Conservation (phyloP, 1,284 basidiomycete genomes). For the Austroboletus olivaceoglutinosus region DNA sequence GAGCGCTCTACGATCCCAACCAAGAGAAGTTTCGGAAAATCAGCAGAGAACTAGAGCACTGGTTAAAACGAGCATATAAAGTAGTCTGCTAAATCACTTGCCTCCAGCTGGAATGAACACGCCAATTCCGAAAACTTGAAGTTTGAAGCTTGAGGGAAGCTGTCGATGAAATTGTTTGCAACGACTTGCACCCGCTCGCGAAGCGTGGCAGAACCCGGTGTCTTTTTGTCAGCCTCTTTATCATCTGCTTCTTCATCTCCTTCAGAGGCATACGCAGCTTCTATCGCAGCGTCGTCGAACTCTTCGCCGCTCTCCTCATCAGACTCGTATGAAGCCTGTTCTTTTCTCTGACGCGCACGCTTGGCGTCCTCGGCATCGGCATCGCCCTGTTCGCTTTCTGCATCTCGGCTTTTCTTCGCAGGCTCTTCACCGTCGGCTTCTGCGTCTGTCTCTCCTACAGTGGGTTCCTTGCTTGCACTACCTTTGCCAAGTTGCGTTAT, state of each 20-base stretch:
- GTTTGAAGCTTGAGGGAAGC: conserved; percentile 58
- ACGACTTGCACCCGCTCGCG: conserved; percentile 46
- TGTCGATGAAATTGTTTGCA: conserved; percentile 50
- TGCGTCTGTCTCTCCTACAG: conserved; percentile 46
- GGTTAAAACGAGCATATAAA: not conserved
- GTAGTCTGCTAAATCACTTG: conserved; percentile 37
- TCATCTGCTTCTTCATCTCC: conserved; percentile 39
- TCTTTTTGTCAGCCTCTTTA: conserved; percentile 35
- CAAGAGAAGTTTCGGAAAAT: conserved; percentile 86
- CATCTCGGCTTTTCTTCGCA: conserved; percentile 38
- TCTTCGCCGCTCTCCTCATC: conserved; percentile 54
- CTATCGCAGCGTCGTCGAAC: conserved; percentile 61
- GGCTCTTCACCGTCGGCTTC: conserved; percentile 40
- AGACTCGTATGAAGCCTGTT: conserved; percentile 74
- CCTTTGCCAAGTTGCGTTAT: conserved; percentile 83
- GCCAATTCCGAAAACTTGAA: conserved; percentile 77
- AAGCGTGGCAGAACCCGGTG: conserved; percentile 36
- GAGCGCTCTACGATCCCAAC: conserved; percentile 88
- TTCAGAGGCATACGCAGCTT: conserved; percentile 62
- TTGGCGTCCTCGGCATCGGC: conserved; percentile 79
- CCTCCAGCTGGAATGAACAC: conserved; percentile 81
- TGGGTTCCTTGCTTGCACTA: conserved; percentile 49
- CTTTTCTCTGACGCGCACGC: conserved; percentile 60
- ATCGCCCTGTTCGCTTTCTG: conserved; percentile 70
- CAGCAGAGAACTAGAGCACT: conserved; percentile 53